Evolutionary conservation across 164 flowering plant genomes (phyloP).

Genomic region (Sextonia rubra): DNA sequence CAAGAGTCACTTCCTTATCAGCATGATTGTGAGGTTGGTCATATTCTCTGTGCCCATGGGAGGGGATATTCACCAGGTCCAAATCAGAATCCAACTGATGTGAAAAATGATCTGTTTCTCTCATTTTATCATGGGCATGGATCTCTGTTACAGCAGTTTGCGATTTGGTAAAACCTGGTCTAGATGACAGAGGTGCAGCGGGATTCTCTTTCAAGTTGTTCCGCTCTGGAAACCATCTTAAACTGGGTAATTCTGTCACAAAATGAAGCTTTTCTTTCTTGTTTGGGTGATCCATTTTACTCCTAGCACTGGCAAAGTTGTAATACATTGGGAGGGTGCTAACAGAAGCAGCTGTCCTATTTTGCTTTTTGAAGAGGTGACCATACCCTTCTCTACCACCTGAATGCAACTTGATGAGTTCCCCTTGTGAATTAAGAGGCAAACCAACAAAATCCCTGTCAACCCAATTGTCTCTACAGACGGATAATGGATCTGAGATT

Average conservation of each 20-base stretch:
- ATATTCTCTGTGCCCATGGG: slow-evolving; percentile 13
- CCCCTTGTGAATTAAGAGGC: slow-evolving; percentile 71
- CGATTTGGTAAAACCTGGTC: slow-evolving; percentile 17
- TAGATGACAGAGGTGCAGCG: slow-evolving; percentile 16
- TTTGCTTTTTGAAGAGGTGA: slow-evolving; percentile 20
- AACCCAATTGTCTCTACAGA: slow-evolving; percentile 17
- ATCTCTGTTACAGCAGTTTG: slow-evolving; percentile 19
- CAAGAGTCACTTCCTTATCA: slow-evolving; percentile 14
- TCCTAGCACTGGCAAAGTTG: slow-evolving; percentile 13
- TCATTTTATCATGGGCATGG: slow-evolving; percentile 13
- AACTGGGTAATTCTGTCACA: slow-evolving; percentile 17
- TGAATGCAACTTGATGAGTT: slow-evolving; percentile 37
- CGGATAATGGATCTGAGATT: slow-evolving; percentile 1
- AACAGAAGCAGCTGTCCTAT: slow-evolving; percentile 11
- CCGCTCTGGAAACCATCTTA: slow-evolving; percentile 24
- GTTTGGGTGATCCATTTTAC: slow-evolving; percentile 8
- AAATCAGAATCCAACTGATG: slow-evolving; percentile 21
- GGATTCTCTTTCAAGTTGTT: slow-evolving; percentile 17
- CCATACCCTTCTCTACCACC: slow-evolving; percentile 23
- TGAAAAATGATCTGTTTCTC: slow-evolving; percentile 13
- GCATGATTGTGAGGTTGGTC: slow-evolving; percentile 21
- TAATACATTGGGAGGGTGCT: slow-evolving; percentile 15
- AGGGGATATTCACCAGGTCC: slow-evolving; percentile 18
- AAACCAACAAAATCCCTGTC: slow-evolving; percentile 41
- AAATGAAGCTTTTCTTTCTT: slow-evolving; percentile 19